Conservation (phyloP, 495 filamentous ascomycete species). For the Penicillium parvum region DNA sequence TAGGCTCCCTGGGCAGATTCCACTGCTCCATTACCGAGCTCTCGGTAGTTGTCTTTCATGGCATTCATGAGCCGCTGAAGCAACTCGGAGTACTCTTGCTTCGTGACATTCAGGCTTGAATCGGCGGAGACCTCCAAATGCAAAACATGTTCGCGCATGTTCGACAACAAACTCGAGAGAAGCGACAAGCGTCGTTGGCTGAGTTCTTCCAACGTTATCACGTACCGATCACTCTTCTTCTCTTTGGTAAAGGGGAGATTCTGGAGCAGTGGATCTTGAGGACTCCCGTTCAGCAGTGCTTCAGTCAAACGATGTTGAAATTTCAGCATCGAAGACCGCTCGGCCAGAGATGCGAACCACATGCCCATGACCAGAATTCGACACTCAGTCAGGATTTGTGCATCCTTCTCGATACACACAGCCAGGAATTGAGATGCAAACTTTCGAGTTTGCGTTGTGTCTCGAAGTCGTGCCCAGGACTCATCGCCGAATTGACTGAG, state of each 20-base stretch:
- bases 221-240: constrained; percentile 32
- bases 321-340: constrained; percentile 61
- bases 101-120: constrained; percentile 31
- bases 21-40: constrained; percentile 42
- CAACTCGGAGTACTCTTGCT: constrained; percentile 51
- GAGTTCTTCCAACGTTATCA: constrained; percentile 53
- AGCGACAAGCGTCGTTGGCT: constrained; percentile 53
- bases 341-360: constrained; percentile 60
- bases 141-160: constrained; percentile 57
- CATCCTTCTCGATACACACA: constrained; percentile 48
- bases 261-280: constrained; percentile 45
- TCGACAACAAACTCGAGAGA: constrained; percentile 58
- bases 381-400: constrained; percentile 38
- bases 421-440: constrained; percentile 60
- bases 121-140: constrained; percentile 26
- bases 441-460: constrained; percentile 61
- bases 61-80: constrained; percentile 56
- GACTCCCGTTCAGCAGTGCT: constrained; percentile 49
- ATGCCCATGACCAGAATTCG: constrained; percentile 46
- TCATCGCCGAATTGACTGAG: constrained; percentile 51
- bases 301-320: constrained; percentile 61
- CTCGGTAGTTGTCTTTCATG: constrained; percentile 67
- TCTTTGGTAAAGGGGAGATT: constrained; percentile 61
- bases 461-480: constrained; percentile 59
- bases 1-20: constrained; percentile 50